Conservation (phyloP, 139 green algal genomes). For the Chlorella sp. region DNA sequence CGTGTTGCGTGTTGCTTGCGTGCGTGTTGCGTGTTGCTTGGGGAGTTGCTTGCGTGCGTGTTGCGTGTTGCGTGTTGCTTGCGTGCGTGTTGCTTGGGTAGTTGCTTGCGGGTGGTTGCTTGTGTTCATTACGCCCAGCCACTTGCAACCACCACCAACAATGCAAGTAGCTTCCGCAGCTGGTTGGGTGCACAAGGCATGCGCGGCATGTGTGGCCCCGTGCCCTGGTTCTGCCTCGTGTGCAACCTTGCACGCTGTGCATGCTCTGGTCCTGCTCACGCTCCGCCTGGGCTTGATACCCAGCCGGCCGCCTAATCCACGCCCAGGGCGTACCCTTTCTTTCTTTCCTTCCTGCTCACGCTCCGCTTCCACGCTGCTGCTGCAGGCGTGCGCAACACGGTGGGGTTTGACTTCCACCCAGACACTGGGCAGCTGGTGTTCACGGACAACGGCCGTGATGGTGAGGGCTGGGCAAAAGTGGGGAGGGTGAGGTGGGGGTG, state of each 20-base stretch:
- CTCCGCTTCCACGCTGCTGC: neutral
- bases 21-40: neutral
- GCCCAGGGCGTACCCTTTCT: no score
- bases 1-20: neutral
- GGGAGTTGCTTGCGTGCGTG: no score
- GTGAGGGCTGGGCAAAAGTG: neutral
- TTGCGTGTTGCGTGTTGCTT: neutral
- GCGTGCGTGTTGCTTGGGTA: neutral
- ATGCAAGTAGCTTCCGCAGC: neutral
- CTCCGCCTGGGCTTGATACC: neutral
- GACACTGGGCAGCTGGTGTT: constrained; percentile 41
- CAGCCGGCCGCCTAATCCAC: neutral
- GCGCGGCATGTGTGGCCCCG: no score
- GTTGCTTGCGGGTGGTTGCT: neutral
- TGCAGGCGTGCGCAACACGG: constrained; percentile 42
- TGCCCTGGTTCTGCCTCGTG: no score
- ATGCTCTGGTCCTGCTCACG: no score
- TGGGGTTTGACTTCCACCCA: constrained; percentile 55
- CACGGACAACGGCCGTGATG: constrained; percentile 51
- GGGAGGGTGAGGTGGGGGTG: no score
- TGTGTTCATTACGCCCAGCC: neutral
- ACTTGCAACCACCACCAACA: neutral
- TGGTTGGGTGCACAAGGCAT: no score
- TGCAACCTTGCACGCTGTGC: no score
- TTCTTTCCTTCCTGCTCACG: neutral